A percentile compares a stretch with the other conserved stretches of the same genome.
phyloP scores from a whole-genome alignment of 805 yeast genomes.

The Komagataella pseudopastoris region DNA sequence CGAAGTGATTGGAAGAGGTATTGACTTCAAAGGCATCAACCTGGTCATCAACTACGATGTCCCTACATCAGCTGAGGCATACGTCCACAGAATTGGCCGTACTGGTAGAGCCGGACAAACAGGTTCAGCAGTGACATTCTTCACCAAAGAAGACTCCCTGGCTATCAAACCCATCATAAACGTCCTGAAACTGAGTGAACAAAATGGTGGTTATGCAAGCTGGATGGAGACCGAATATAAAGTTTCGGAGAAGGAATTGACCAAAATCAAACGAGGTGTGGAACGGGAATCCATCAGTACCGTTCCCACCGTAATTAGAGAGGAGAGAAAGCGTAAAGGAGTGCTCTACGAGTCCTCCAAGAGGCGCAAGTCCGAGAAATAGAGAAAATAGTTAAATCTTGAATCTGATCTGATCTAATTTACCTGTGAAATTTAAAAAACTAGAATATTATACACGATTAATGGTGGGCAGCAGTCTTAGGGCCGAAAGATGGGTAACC shows the following conservation, averaged over 20 bases:
- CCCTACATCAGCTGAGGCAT: slow-evolving; percentile 86
- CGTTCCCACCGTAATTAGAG: slow-evolving; percentile 55
- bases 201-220: slow-evolving; percentile 41
- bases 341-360: slow-evolving; percentile 74
- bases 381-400: neutral
- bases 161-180: slow-evolving; percentile 76
- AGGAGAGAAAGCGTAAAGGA: slow-evolving; percentile 45
- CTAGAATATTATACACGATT: slow-evolving; percentile 2
- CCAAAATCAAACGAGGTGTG: slow-evolving; percentile 39
- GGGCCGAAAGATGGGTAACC: slow-evolving; percentile 68
- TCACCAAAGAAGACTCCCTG: slow-evolving; percentile 76
- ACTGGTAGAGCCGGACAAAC: slow-evolving; percentile 89
- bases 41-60: slow-evolving; percentile 93
- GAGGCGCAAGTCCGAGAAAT: slow-evolving; percentile 29
- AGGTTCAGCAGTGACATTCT: slow-evolving; percentile 85
- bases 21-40: slow-evolving; percentile 92
- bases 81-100: slow-evolving; percentile 96
- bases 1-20: slow-evolving; percentile 92
- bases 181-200: slow-evolving; percentile 91
- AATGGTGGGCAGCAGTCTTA: slow-evolving; percentile 14
- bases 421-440: neutral
- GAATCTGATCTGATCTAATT: neutral
- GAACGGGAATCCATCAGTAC: slow-evolving; percentile 74
- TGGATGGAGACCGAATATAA: slow-evolving; percentile 77
- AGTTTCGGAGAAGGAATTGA: slow-evolving; percentile 49